Evolutionary conservation across 1,284 basidiomycete genomes (phyloP), one percentile per base, ranked within the genome.

Genomic region (Phlebopus sp.): DNA sequence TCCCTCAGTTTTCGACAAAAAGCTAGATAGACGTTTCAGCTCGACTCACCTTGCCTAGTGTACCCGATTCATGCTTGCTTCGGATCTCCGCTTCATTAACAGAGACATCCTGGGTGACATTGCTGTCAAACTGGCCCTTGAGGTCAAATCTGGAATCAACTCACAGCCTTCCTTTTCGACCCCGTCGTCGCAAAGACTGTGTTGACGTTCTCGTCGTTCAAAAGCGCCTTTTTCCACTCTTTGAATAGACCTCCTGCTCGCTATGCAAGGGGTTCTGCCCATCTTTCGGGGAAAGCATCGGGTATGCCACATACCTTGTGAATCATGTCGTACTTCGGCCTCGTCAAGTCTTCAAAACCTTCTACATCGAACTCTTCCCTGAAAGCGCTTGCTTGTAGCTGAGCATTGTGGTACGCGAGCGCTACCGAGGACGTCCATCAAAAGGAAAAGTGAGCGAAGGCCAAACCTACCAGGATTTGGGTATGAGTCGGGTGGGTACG

Each of bases 331-430:
- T 84, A 75, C 57, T 89, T 86, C 2, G 95, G 94, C 49, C 81
- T 62, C 0, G 93, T 92, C 52, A 84, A 69, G 65, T 98, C 94
- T 55, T 84, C 81, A 54, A 92, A 88, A 3, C 76, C 67, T 44
- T 82, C 80, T 2, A 80, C 74, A 60, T 94, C 85, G 57, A 82
- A 92, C 55, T 92, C 82, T 63, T 95, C 90, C 44, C 89, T 85
- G 67, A 97, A 96, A 0, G 95, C 95, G 44, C 83, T 86, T 13
- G 93, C 92, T 71, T 97, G 86, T 3, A 97, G 78, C 60, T 94
- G 90, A 8, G 82, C 86, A 64, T 96, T 93, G 64, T 97, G 92
- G 58, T 84, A 91, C 9, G 85, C 85, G 47, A 97, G 77, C 6
- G 79, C 84, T 86, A 43, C 9, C 32, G 41, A 47, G 29, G 14